Percentiles rank a stretch among this genome's conserved stretches.
These are phyloP conservation scores for Omphalotus olearius DNA, from an alignment of 1,284 basidiomycete species.

Conservation along the genomic window DNA sequence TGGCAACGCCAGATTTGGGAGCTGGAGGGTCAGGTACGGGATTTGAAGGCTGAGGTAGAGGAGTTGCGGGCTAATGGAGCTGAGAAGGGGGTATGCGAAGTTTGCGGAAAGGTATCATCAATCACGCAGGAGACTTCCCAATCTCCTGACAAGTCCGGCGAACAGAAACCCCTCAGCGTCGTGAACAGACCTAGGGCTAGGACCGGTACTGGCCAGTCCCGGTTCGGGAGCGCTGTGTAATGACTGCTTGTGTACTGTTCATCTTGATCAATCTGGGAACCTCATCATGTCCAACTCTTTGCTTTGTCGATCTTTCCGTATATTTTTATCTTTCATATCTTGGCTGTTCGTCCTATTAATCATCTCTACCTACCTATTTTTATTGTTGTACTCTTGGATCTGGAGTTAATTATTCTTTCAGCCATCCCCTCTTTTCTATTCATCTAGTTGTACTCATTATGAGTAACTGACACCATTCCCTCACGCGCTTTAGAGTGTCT, in stretches of 20 bases:
- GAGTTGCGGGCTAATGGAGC: slow-evolving; percentile 40
- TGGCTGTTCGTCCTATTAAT: slow-evolving; percentile 11
- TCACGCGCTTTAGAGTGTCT: neutral
- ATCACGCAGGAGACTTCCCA: slow-evolving; percentile 16
- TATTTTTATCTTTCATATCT: slow-evolving; percentile 5
- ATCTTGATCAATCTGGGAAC: slow-evolving; percentile 1
- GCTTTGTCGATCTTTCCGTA: slow-evolving; percentile 10
- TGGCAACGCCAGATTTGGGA: slow-evolving; percentile 75
- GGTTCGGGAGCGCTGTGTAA: slow-evolving; percentile 53
- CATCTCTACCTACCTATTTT: slow-evolving; percentile 10
- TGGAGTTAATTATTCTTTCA: neutral
- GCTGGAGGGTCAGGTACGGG: slow-evolving; percentile 67
- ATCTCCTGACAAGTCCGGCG: slow-evolving; percentile 7
- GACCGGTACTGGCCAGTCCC: slow-evolving; percentile 52
- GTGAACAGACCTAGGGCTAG: slow-evolving; percentile 67
- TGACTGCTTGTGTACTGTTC: slow-evolving; percentile 4
- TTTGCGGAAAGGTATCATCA: slow-evolving; percentile 50
- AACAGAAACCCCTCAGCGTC: slow-evolving; percentile 32
- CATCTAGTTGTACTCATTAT: neutral
- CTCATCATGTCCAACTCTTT: slow-evolving; percentile 6
- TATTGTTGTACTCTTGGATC: slow-evolving; percentile 8
- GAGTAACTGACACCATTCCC: neutral
- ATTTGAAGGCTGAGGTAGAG: slow-evolving; percentile 64
- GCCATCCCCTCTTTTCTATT: neutral
- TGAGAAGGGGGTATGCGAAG: slow-evolving; percentile 36